phyloP scores from a whole-genome alignment of 1,139 yeast genomes.

The Lodderomyces oxycetoniae region DNA sequence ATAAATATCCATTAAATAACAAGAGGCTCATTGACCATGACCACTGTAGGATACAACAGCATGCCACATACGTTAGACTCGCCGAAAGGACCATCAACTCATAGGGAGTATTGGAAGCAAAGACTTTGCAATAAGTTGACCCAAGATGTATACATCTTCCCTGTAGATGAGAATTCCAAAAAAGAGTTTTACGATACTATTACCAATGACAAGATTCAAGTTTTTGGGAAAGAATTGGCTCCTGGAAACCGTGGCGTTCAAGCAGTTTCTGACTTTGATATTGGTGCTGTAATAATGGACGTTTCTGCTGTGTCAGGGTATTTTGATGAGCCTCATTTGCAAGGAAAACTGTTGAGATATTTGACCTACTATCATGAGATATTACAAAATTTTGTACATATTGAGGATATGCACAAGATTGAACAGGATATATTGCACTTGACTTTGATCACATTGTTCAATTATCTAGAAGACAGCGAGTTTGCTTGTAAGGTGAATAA shows the following conservation, averaged over 20 bases:
- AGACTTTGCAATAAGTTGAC: slow-evolving; percentile 7
- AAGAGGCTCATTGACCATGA: too few relatives aligned
- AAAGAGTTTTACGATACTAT: slow-evolving; percentile 10
- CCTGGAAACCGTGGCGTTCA: slow-evolving; percentile 14
- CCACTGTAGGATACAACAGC: too few relatives aligned
- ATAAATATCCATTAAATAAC: too few relatives aligned
- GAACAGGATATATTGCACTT: slow-evolving; percentile 4
- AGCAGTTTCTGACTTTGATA: slow-evolving; percentile 2
- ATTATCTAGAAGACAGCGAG: slow-evolving; percentile 9
- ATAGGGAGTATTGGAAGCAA: slow-evolving; percentile 10
- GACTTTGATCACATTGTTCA: slow-evolving; percentile 7
- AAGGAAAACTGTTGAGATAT: background rate
- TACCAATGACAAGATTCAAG: slow-evolving; percentile 9
- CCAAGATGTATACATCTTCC: slow-evolving; percentile 11
- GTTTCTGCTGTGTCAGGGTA: slow-evolving; percentile 7
- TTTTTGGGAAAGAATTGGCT: slow-evolving; percentile 9
- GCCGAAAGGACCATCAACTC: too few relatives aligned
- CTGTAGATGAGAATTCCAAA: slow-evolving; percentile 13
- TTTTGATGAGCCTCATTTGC: slow-evolving; percentile 2
- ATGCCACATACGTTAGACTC: too few relatives aligned
- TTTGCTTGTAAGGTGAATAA: slow-evolving; percentile 9
- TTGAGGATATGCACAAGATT: background rate
- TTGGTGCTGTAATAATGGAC: slow-evolving; percentile 8
- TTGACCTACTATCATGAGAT: slow-evolving; percentile 7
- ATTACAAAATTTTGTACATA: slow-evolving; percentile 4